Evolutionary conservation across 2,329 filamentous ascomycete species (phyloP).

Genomic region (Blastomyces percursus): DNA sequence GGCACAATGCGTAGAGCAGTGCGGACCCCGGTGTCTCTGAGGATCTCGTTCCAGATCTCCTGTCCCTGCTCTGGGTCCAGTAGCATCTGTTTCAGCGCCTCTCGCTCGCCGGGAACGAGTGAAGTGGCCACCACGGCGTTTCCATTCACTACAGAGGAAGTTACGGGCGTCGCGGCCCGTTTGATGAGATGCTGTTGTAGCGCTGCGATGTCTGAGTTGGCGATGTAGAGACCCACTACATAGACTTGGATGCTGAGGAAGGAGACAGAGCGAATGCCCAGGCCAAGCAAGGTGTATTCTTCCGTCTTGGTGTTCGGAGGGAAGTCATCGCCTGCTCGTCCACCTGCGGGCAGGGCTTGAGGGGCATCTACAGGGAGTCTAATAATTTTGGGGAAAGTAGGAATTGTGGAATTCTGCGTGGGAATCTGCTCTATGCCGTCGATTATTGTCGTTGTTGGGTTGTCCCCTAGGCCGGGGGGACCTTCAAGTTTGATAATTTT

Average conservation of each 20-base stretch:
- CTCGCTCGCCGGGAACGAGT: slow-evolving; percentile 70
- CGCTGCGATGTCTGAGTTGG: slow-evolving; percentile 67
- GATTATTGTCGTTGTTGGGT: slow-evolving; percentile 31
- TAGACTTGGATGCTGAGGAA: slow-evolving; percentile 89
- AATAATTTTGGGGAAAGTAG: slow-evolving; percentile 65
- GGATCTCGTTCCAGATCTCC: slow-evolving; percentile 60
- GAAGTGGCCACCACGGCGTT: slow-evolving; percentile 65
- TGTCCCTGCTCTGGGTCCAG: slow-evolving; percentile 60
- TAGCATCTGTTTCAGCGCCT: slow-evolving; percentile 56
- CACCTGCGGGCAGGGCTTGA: slow-evolving; percentile 23
- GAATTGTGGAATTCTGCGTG: slow-evolving; percentile 71
- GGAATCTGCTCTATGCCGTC: slow-evolving; percentile 63
- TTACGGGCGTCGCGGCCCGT: slow-evolving; percentile 43
- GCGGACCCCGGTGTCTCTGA: slow-evolving; percentile 57
- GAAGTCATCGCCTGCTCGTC: slow-evolving; percentile 28
- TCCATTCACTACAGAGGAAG: slow-evolving; percentile 18
- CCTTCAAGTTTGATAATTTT: slow-evolving; percentile 31
- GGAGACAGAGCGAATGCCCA: slow-evolving; percentile 80
- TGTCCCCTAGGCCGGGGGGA: slow-evolving; percentile 27
- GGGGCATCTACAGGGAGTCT: slow-evolving; percentile 42
- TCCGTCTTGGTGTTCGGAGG: slow-evolving; percentile 39
- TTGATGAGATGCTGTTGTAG: slow-evolving; percentile 68
- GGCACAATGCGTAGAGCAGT: slow-evolving; percentile 76
- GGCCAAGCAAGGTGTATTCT: slow-evolving; percentile 76
- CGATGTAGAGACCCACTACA: slow-evolving; percentile 84